Conservation (phyloP, 163 green algal genomes). For the Prototheca cutis region DNA sequence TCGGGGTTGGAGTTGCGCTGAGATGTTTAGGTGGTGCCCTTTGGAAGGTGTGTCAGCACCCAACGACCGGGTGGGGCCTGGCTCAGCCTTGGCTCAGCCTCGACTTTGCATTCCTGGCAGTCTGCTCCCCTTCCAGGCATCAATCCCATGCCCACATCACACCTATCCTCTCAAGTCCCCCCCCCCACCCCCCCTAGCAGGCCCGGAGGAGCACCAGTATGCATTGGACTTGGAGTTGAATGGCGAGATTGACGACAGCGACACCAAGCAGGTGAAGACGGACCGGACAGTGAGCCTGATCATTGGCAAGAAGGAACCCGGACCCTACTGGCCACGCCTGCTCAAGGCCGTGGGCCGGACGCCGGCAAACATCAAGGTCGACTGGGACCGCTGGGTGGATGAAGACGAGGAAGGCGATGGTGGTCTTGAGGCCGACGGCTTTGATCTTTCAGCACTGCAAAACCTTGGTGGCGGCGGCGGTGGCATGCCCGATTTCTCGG, state of each 20-base stretch:
- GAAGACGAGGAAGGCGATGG: conserved; percentile 60
- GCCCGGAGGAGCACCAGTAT: conserved; percentile 49
- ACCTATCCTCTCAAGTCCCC: no score
- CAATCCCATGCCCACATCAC: no score
- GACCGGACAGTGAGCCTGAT: conserved; percentile 46
- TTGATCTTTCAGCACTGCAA: not conserved
- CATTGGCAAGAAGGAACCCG: conserved; percentile 57
- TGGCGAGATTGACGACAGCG: conserved; percentile 45
- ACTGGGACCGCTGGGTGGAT: conserved; percentile 74
- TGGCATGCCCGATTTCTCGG: conserved; percentile 3
- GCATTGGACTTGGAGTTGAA: conserved; percentile 52
- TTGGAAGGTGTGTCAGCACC: no score
- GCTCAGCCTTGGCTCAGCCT: no score
- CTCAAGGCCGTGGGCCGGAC: conserved; percentile 50
- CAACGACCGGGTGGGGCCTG: no score
- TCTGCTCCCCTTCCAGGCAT: no score
- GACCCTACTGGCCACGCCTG: conserved; percentile 61
- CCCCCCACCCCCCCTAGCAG: no score
- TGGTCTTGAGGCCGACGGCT: conserved; percentile 11
- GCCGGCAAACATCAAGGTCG: conserved; percentile 58
- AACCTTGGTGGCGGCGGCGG: conserved; percentile 6
- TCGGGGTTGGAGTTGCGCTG: not conserved
- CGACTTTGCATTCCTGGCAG: no score
- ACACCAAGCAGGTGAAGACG: conserved; percentile 38
- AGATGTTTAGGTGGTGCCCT: no score